Evolutionary conservation across 2,329 filamentous ascomycete genomes (phyloP).

Genomic region (Eurotiales sp.): DNA sequence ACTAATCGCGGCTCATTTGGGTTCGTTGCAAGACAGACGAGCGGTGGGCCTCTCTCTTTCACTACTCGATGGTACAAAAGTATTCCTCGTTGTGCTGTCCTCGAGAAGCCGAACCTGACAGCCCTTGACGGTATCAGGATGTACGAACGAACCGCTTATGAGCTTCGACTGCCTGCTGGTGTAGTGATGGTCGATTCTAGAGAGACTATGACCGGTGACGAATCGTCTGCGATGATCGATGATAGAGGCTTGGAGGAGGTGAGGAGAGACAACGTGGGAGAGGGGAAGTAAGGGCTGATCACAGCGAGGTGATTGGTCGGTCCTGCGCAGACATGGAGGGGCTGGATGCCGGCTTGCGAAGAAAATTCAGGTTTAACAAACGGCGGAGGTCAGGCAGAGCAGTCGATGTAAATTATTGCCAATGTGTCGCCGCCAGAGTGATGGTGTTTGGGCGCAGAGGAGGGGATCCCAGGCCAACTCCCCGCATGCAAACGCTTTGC

Average conservation of each 20-base stretch:
- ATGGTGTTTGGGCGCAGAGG: too few species aligned
- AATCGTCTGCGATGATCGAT: neutral
- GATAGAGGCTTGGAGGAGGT: neutral
- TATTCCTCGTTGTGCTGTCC: constrained; percentile 1
- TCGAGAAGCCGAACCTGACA: neutral
- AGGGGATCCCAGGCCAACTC: too few species aligned
- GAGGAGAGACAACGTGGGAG: neutral
- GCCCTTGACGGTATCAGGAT: neutral
- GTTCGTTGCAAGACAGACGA: neutral
- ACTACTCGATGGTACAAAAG: neutral
- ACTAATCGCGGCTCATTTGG: neutral
- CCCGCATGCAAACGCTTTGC: too few species aligned
- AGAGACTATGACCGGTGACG: too few species aligned
- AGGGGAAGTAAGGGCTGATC: constrained; percentile 1
- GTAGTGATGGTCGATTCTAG: too few species aligned
- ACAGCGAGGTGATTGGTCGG: constrained; percentile 3
- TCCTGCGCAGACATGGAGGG: neutral
- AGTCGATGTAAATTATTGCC: neutral
- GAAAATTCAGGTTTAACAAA: neutral
- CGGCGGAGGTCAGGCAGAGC: neutral
- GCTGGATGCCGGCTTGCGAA: constrained; percentile 5
- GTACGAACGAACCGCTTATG: neutral
- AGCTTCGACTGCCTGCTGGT: neutral
- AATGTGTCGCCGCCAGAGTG: neutral
- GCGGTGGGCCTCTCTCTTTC: neutral